These are phyloP conservation scores for Coleophoma crateriformis DNA, from an alignment of 2,329 filamentous ascomycete genomes.

Conservation along the genomic window DNA sequence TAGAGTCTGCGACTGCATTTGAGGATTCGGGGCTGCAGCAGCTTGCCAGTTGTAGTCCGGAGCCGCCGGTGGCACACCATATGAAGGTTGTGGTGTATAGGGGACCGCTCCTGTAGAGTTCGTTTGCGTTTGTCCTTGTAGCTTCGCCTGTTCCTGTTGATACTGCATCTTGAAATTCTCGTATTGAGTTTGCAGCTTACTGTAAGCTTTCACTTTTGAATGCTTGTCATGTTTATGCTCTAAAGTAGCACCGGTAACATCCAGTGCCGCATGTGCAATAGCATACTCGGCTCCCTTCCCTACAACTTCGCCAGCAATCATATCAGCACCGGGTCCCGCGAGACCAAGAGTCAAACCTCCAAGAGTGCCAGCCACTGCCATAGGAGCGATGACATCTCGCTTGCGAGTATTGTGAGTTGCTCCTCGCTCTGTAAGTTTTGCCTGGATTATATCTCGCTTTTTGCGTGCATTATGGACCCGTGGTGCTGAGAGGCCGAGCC, in stretches of 20 bases:
- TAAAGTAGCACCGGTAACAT: slow-evolving; percentile 28
- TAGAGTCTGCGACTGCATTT: too few species aligned
- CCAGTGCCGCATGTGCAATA: slow-evolving; percentile 30
- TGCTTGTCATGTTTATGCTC: slow-evolving; percentile 31
- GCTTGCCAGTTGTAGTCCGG: too few species aligned
- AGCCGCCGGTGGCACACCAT: too few species aligned
- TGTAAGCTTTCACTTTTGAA: slow-evolving; percentile 28
- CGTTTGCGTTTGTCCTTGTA: slow-evolving; percentile 3
- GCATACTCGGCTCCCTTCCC: slow-evolving; percentile 32
- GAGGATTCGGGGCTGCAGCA: too few species aligned
- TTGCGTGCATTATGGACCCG: slow-evolving; percentile 35
- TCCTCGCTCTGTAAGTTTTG: slow-evolving; percentile 28
- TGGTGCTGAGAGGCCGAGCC: slow-evolving; percentile 32
- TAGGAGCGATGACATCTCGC: slow-evolving; percentile 32
- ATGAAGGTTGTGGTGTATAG: too few species aligned
- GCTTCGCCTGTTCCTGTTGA: slow-evolving; percentile 22
- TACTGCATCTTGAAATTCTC: slow-evolving; percentile 26
- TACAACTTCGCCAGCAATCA: slow-evolving; percentile 28
- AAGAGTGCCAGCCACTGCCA: slow-evolving; percentile 32
- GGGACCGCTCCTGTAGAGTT: too few species aligned
- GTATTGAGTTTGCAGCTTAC: slow-evolving; percentile 27
- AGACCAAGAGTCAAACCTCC: slow-evolving; percentile 31
- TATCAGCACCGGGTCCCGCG: slow-evolving; percentile 29
- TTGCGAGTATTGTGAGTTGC: slow-evolving; percentile 33
- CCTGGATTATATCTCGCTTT: slow-evolving; percentile 35